Base-by-base conservation (phyloP, 2,329 filamentous ascomycete species). In the Nothomitra cinnamomea region DNA sequence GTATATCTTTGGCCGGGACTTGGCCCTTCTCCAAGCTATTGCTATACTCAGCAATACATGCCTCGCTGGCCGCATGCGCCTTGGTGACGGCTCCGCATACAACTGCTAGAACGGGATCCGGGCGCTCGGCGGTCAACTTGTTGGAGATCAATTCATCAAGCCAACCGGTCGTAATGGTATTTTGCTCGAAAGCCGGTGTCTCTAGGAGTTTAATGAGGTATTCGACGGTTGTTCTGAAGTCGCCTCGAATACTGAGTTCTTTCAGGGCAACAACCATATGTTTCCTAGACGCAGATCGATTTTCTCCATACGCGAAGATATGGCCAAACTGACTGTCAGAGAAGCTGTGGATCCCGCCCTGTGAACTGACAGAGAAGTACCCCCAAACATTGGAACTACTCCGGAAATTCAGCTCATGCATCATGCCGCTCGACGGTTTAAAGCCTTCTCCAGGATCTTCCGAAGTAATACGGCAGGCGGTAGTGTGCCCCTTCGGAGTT, bases 221-320 rank as follows among this genome's bases (percentile, higher is more conserved):
- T 69, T 98, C 92, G 54, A 98, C 90, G 1, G 92, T 98, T 53
- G 92, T 98, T 65, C 89, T 80, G 79, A 98, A 98, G 69, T 98
- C 92, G 78, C 92, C 92, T 72, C 92, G 92, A 75, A 98, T 98
- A 73, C 90, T 98, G 71, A 98, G 71, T 72, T 98, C 92, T 76
- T 98, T 98, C 65, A 98, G 73, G 15, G 92, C 92, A 61, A 98
- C 85, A 60, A 98, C 89, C 92, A 98, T 98, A 75, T 98, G 94
- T 70, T 98, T 98, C 60, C 92, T 77, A 24, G 92, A 98, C 24
- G 92, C 89, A 51, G 88, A 84, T 68, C 92, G 83, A 74, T 94
- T 98, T 76, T 98, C 92, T 57, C 92, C 92, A 62, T 96, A 98
- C 52, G 92, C 94, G 69, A 98, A 98, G 61, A 98, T 98, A 72